phyloP scores from a whole-genome alignment of 1,284 basidiomycete genomes.

The Agroathelia rolfsii region DNA sequence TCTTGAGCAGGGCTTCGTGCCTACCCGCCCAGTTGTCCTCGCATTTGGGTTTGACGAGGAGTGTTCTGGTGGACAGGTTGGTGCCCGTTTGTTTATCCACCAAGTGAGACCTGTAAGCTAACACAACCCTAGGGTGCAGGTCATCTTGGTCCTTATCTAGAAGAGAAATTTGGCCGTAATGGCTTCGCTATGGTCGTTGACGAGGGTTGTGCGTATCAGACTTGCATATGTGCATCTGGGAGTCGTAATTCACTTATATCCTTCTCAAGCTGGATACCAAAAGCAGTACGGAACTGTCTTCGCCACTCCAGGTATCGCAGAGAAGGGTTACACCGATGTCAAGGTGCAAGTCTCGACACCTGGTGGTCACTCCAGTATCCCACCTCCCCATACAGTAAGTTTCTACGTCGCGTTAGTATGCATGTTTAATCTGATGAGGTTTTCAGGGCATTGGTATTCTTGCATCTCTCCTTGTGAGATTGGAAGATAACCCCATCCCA shows the following conservation, averaged over 20 bases:
- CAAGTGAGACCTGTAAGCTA: slow-evolving; percentile 17
- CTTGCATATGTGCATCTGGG: slow-evolving; percentile 12
- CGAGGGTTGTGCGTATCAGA: slow-evolving; percentile 27
- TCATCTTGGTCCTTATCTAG: slow-evolving; percentile 24
- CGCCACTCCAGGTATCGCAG: slow-evolving; percentile 39
- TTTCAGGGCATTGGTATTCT: slow-evolving; percentile 38
- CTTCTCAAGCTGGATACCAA: slow-evolving; percentile 16
- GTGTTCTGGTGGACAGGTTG: slow-evolving; percentile 35
- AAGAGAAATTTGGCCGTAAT: slow-evolving; percentile 39
- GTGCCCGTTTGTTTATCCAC: no score
- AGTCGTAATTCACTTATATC: not conserved
- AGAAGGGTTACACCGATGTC: slow-evolving; percentile 48
- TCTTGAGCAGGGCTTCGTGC: slow-evolving; percentile 32
- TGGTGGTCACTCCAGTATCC: slow-evolving; percentile 51
- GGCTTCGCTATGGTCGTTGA: slow-evolving; percentile 44
- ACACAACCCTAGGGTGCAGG: slow-evolving; percentile 18
- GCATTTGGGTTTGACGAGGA: slow-evolving; percentile 63
- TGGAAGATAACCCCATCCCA: slow-evolving; percentile 30
- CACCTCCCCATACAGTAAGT: slow-evolving; percentile 33
- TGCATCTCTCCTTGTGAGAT: slow-evolving; percentile 27
- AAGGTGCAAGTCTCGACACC: slow-evolving; percentile 34
- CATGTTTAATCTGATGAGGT: no score
- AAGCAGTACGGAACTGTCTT: slow-evolving; percentile 25
- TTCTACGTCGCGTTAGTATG: slow-evolving; percentile 1
- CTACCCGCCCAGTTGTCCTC: slow-evolving; percentile 40